Evolutionary conservation across 306 rosid genomes (phyloP).

Genomic region (Vachellia collinsii): DNA sequence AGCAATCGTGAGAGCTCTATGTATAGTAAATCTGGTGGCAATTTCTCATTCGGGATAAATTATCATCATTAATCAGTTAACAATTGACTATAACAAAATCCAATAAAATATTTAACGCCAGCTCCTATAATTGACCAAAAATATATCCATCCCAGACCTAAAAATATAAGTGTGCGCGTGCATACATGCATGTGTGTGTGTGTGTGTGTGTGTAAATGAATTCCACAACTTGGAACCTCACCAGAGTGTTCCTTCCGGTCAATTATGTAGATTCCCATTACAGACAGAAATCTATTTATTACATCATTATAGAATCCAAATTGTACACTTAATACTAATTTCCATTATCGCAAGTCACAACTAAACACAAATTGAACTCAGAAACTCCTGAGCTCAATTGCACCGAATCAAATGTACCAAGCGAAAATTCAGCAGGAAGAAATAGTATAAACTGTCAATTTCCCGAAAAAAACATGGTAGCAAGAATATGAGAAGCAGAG

Average conservation of each 20-base stretch:
- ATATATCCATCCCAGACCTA: not conserved
- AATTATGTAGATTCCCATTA: not conserved
- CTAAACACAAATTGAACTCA: constrained; percentile 14
- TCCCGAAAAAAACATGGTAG: not conserved
- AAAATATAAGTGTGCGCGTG: too few species aligned
- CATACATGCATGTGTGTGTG: too few species aligned
- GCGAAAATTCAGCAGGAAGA: not conserved
- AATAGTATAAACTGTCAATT: not conserved
- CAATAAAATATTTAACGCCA: not conserved
- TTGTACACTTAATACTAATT: not conserved
- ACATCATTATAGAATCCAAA: constrained; percentile 3
- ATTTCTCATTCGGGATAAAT: not conserved
- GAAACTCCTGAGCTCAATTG: not conserved
- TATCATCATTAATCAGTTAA: not conserved
- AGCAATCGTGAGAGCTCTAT: not conserved
- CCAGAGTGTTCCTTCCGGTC: not conserved
- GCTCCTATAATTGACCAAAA: not conserved
- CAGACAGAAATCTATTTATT: not conserved
- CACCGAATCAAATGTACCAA: not conserved
- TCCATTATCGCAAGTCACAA: not conserved
- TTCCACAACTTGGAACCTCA: not conserved
- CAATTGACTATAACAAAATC: not conserved
- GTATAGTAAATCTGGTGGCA: not conserved
- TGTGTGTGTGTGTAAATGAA: not conserved
- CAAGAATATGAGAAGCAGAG: not conserved